These are phyloP conservation scores for Scleroderma bovista DNA, from an alignment of 768 basidiomycete genomes.

Conservation along the genomic window DNA sequence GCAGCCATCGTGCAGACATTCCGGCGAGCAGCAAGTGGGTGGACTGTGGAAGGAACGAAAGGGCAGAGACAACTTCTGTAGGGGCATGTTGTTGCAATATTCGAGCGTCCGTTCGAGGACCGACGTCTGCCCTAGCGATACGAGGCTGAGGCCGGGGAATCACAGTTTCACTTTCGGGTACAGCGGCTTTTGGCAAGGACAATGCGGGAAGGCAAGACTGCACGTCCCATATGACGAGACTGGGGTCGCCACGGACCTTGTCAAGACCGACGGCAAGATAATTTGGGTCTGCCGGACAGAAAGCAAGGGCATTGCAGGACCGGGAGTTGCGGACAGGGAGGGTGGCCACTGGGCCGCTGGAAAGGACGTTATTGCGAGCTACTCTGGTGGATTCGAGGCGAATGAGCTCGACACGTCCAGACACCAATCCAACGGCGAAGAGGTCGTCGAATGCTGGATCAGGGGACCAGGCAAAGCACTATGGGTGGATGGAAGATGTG, in stretches of 20 bases:
- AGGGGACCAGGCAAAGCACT: conserved; percentile 86
- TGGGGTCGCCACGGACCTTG: conserved; percentile 68
- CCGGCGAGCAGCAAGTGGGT: conserved; percentile 66
- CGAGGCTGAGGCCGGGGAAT: conserved; percentile 28
- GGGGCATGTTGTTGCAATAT: conserved; percentile 65
- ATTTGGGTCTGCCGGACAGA: conserved; percentile 61
- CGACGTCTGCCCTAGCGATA: conserved; percentile 34
- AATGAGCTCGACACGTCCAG: conserved; percentile 69
- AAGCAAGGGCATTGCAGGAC: conserved; percentile 67
- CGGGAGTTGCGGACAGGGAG: conserved; percentile 62
- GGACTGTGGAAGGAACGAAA: conserved; percentile 67
- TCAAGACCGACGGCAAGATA: conserved; percentile 77
- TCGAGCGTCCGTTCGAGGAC: conserved; percentile 40
- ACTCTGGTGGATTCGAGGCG: conserved; percentile 61
- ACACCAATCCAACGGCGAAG: conserved; percentile 67
- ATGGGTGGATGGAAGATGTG: background rate
- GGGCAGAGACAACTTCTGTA: conserved; percentile 65
- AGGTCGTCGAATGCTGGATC: conserved; percentile 65
- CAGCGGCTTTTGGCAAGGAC: conserved; percentile 18
- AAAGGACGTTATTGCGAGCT: conserved; percentile 48
- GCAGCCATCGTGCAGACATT: conserved; percentile 69
- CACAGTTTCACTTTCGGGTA: conserved; percentile 7
- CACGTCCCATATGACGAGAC: conserved; percentile 74
- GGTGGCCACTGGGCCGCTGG: conserved; percentile 52
- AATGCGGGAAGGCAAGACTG: conserved; percentile 35